These are phyloP conservation scores for Diplodia intermedia DNA, from an alignment of 2,329 filamentous ascomycete species.

Conservation along the genomic window DNA sequence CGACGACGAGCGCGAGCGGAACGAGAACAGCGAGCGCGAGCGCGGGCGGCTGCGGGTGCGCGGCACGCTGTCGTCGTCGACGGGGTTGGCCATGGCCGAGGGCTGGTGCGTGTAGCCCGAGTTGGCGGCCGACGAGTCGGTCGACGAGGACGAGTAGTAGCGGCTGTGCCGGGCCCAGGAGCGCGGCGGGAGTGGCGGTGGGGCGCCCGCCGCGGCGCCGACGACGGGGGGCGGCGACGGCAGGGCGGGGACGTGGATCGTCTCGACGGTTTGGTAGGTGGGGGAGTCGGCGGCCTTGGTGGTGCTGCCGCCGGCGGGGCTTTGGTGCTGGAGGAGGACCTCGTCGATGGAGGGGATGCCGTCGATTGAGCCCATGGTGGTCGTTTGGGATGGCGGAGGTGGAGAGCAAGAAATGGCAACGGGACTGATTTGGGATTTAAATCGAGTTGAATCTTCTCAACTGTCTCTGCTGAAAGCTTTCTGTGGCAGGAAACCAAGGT, in stretches of 20 bases:
- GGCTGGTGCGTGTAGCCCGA: neutral
- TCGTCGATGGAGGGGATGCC: slow-evolving; percentile 30
- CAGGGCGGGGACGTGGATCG: slow-evolving; percentile 12
- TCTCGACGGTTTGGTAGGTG: slow-evolving; percentile 16
- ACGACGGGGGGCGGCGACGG: neutral
- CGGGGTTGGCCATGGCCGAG: neutral
- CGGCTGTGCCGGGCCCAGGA: slow-evolving; percentile 5
- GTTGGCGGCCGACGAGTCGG: neutral
- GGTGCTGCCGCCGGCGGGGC: neutral
- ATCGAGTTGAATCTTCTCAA: neutral
- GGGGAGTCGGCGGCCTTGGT: slow-evolving; percentile 2
- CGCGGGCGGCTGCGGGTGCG: slow-evolving; percentile 12
- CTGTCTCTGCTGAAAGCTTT: neutral
- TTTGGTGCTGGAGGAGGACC: slow-evolving; percentile 7
- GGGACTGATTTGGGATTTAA: neutral
- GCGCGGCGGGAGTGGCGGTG: neutral
- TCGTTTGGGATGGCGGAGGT: neutral
- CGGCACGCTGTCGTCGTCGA: slow-evolving; percentile 8
- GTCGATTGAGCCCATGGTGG: slow-evolving; percentile 15
- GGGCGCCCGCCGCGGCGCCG: neutral
- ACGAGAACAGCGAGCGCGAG: slow-evolving; percentile 16
- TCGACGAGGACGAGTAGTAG: slow-evolving; percentile 3
- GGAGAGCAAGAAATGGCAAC: neutral
- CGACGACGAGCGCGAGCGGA: slow-evolving; percentile 8
- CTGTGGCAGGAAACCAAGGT: neutral